A percentile compares a stretch with the other conserved stretches of the same genome.
Evolutionary conservation across 2,329 filamentous ascomycete genomes (phyloP).

Genomic region (Nannizziopsis barbatae): DNA sequence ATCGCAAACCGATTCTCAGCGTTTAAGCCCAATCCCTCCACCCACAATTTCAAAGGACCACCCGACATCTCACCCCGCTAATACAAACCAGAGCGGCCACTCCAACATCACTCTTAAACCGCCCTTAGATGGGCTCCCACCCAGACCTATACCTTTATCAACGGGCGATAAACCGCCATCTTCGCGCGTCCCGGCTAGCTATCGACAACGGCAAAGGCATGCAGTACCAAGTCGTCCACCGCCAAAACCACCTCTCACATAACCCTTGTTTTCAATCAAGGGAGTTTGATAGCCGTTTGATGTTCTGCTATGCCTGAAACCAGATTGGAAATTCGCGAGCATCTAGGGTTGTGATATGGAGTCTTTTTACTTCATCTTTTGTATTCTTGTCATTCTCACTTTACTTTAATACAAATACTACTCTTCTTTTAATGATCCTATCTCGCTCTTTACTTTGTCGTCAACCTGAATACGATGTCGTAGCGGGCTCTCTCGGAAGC

Average conservation of each 20-base stretch:
- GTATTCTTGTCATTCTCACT: too few relatives aligned
- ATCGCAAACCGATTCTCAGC: not conserved
- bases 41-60: not conserved
- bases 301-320: too few relatives aligned
- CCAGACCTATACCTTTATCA: not conserved
- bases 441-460: too few relatives aligned
- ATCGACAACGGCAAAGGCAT: conserved; percentile 2
- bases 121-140: not conserved
- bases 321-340: too few relatives aligned
- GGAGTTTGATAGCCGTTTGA: not conserved
- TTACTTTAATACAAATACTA: too few relatives aligned
- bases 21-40: not conserved
- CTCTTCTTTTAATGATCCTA: too few relatives aligned
- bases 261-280: conserved; percentile 4
- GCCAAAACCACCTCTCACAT: conserved; percentile 4
- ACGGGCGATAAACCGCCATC: conserved; percentile 2
- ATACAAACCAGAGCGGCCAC: not conserved
- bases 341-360: too few relatives aligned
- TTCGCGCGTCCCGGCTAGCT: conserved; percentile 11
- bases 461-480: too few relatives aligned
- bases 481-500: too few relatives aligned
- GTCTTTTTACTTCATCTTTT: too few relatives aligned
- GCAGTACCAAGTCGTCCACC: conserved; percentile 4
- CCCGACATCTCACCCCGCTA: not conserved
- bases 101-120: not conserved